A percentile compares a stretch with the other conserved stretches of the same genome.
phyloP scores from a whole-genome alignment of 345 rosid species.

The Brassica rapa region DNA sequence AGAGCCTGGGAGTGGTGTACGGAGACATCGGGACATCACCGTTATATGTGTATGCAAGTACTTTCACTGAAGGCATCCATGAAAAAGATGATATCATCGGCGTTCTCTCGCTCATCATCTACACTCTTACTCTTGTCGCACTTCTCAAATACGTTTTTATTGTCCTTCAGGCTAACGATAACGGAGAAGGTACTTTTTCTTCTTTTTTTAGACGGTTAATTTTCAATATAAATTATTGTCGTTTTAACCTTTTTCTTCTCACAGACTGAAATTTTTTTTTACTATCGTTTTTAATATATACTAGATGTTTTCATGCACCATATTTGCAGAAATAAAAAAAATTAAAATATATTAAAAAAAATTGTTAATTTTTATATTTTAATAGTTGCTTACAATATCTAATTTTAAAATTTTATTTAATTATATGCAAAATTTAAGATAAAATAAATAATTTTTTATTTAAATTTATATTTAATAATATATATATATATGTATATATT shows the following conservation, averaged over 20 bases:
- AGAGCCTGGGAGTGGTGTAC: conserved; percentile 68
- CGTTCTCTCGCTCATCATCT: conserved; percentile 69
- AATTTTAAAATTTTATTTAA: no score
- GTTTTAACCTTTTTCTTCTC: background rate
- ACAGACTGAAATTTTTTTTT: background rate
- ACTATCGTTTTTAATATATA: background rate
- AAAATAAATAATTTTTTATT: no score
- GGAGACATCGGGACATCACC: conserved; percentile 90
- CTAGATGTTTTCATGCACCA: no score
- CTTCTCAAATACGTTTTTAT: conserved; percentile 65
- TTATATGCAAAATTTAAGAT: no score
- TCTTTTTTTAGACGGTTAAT: background rate
- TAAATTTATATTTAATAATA: no score
- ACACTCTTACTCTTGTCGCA: conserved; percentile 57
- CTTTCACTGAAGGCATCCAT: conserved; percentile 52
- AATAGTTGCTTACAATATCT: no score
- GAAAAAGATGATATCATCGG: conserved; percentile 57
- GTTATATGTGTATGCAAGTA: conserved; percentile 60
- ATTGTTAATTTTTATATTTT: no score
- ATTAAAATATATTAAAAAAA: no score
- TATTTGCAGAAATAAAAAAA: no score
- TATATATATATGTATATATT: no score
- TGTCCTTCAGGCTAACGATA: conserved; percentile 76
- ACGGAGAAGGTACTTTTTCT: conserved; percentile 62
- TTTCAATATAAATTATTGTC: background rate